Base-by-base conservation (phyloP, 345 rosid species). In the Viola odorata region DNA sequence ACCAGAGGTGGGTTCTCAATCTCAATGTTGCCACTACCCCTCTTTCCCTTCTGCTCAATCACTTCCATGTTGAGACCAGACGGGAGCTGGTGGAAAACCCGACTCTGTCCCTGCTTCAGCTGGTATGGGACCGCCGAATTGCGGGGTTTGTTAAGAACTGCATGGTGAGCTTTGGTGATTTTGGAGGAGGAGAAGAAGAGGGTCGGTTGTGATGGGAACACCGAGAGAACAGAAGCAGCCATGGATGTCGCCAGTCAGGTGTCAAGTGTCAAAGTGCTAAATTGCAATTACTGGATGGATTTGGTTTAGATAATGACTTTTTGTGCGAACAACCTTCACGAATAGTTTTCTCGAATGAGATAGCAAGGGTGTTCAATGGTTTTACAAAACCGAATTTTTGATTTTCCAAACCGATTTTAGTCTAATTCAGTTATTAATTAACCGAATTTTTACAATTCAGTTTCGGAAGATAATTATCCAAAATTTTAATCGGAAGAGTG, bases 1-100 rank as follows among this genome's bases (percentile, higher is more conserved):
- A 91, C 84, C 69, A 91, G 69, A 41, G 95, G 88, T 47, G 91
- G 91, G 10, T 70, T 66, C 12, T 62, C 65, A 38, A 14, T 61
- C 12, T 16, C 52, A 10, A 48, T 63, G 41, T 56, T 60, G 49
- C 58, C 64, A 14, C 11, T 47, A n/a, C 71, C 58, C 37, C 42
- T 12, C 39, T 13, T 10, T 41, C 72, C 68, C 60, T 74, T 85
- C 61, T 89, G 98, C 65, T 73, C 85, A 63, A 91, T 84, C 23
- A 87, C 88, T 84, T 84, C 98, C 76, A 89, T 70, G 72, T 79
- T 84, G 63, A 84, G 66, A 56, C 98, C 96, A 64, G 95, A 85
- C 2, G 92, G 87, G 12, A 91, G 96, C 78, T 77, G 69, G 66
- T 87, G 91, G 49, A 82, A 79, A 73, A 76, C 71, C 68, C 89